These are phyloP conservation scores for Coemansia sp. DNA, from an alignment of 192 early-diverging fungal species.

Conservation along the genomic window DNA sequence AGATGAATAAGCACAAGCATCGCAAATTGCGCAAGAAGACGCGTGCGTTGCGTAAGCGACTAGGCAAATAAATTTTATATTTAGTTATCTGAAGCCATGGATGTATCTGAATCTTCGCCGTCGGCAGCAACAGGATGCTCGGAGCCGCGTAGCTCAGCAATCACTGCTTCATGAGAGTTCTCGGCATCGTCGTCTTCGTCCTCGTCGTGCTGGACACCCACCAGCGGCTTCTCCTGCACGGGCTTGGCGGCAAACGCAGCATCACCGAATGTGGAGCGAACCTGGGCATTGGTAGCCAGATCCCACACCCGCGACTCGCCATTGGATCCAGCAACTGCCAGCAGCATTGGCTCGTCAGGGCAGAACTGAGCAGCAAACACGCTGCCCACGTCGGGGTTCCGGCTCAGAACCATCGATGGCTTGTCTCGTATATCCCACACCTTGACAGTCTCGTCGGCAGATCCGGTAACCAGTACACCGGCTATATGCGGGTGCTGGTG, in stretches of 20 bases:
- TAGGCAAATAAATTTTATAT: slow-evolving; percentile 60
- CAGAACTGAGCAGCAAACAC: slow-evolving; percentile 87
- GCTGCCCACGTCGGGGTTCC: slow-evolving; percentile 78
- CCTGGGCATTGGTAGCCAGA: slow-evolving; percentile 79
- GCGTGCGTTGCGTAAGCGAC: slow-evolving; percentile 70
- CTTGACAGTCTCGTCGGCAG: slow-evolving; percentile 86
- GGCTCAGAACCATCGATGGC: slow-evolving; percentile 81
- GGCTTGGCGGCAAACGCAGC: slow-evolving; percentile 5
- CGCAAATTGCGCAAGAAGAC: slow-evolving; percentile 81
- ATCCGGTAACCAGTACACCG: slow-evolving; percentile 91
- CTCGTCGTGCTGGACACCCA: slow-evolving; percentile 34
- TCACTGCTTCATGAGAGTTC: slow-evolving; percentile 37
- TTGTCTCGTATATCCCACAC: slow-evolving; percentile 83
- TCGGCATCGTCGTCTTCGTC: slow-evolving; percentile 53
- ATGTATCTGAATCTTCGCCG: slow-evolving; percentile 22
- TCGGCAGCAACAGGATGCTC: slow-evolving; percentile 10
- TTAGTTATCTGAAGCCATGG: slow-evolving; percentile 13
- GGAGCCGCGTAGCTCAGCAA: slow-evolving; percentile 41
- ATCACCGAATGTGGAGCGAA: slow-evolving; percentile 55
- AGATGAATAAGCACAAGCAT: slow-evolving; percentile 98
- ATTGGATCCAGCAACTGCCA: slow-evolving; percentile 83
- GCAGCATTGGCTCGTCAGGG: slow-evolving; percentile 85
- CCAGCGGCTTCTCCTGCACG: slow-evolving; percentile 53
- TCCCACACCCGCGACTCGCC: slow-evolving; percentile 95
- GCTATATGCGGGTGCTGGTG: slow-evolving; percentile 75